Evolutionary conservation across 495 filamentous ascomycete genomes (phyloP), one percentile per base, ranked within the genome.

Genomic region (Chlorociboria aeruginascens): DNA sequence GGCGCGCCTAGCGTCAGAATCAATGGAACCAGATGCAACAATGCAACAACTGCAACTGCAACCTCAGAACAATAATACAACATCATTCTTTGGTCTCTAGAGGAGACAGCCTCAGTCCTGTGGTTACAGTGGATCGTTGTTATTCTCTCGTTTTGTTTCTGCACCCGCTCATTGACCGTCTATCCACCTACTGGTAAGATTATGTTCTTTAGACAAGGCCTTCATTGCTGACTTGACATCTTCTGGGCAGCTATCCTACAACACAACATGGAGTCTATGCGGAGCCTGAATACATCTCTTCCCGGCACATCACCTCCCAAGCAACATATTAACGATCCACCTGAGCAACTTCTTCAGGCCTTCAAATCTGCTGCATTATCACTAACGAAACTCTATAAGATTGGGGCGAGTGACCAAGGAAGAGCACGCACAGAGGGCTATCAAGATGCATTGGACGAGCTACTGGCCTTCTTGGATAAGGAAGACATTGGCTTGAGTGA

Each of bases 311-410:
- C 61, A 28, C 51, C 65, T 7, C 32, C 53, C 39, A 63, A 54
- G 17, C 70, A 69, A 45, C 68, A 68, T 31, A 62, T 66, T 17
- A 64, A 65, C 30, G 85, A 85, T 48, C 78, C 82, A 20, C 75
- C 83, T 10, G 86, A 89, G 60, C 74, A 92, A 58, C 78, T 96
- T 35, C 75, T 94, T 40, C 82, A 89, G 44, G 79, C 85, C 45
- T 99, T 99, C 74, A 89, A 85, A 61, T 76, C 82, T 33, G 93
- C 93, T 17, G 93, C 93, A 11, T 71, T 96, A 16, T 94, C 93
- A 3, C 89, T 97, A 44, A 97, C 93, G 40, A 90, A 89, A 53
- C 81, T 99, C 29, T 97, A 96, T 68, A 95, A 95, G 63, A 86
- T 81, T 44, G 88, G 90, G 12, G 82, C 82, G 2, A 69, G 77